A percentile compares a stretch with the other conserved stretches of the same genome.
These are phyloP conservation scores for Ogataea glucozyma DNA, from an alignment of 805 yeast species.

Conservation along the genomic window DNA sequence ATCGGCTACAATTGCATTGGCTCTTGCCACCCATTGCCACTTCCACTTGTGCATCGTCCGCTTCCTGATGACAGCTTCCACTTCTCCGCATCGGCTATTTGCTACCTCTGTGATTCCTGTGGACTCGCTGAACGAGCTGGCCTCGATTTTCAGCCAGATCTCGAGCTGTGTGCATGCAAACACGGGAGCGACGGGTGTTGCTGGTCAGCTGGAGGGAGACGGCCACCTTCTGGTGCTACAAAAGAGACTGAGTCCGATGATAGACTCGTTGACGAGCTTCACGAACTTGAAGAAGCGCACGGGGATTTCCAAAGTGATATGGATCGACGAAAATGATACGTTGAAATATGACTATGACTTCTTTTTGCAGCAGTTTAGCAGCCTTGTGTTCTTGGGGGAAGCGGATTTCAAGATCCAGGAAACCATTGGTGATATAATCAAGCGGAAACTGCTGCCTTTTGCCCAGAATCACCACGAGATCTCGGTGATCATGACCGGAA, in stretches of 20 bases:
- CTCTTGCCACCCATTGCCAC: no score
- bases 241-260: conserved; percentile 24
- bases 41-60: neutral
- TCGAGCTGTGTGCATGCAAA: no score
- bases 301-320: conserved; percentile 29
- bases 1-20: no score
- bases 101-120: conserved; percentile 14
- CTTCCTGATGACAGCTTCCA: neutral
- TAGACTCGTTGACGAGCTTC: conserved; percentile 32
- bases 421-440: conserved; percentile 13
- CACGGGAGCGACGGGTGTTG: no score
- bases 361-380: conserved; percentile 18
- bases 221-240: conserved; percentile 29
- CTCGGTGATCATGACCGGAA: conserved; percentile 22
- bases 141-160: conserved; percentile 20
- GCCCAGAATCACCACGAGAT: conserved; percentile 12
- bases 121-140: conserved; percentile 17
- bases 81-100: conserved; percentile 6
- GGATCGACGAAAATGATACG: conserved; percentile 28
- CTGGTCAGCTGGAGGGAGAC: neutral
- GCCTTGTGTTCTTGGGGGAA: conserved; percentile 29
- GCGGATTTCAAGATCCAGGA: conserved; percentile 17
- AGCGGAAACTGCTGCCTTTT: conserved; percentile 22
- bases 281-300: conserved; percentile 28
- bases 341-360: conserved; percentile 20